Percentiles rank a stretch among this genome's conserved stretches.
These are phyloP conservation scores for Lophiostoma macrostomum DNA, from an alignment of 495 filamentous ascomycete species.

Conservation along the genomic window DNA sequence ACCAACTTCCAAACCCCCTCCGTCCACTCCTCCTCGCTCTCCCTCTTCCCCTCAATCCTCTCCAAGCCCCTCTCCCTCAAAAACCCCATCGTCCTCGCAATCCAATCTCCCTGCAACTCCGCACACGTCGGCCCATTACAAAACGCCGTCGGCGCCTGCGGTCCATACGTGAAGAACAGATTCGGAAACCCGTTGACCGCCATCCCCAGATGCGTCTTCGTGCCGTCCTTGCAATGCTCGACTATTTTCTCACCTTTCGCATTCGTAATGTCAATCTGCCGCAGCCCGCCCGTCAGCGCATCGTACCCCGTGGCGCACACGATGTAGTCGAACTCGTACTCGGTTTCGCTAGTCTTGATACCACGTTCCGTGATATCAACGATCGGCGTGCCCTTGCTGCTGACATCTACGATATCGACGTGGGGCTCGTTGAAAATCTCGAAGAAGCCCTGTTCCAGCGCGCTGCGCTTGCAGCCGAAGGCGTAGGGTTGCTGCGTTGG, in stretches of 20 bases:
- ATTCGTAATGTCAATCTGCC: slow-evolving; percentile 37
- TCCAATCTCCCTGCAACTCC: slow-evolving; percentile 20
- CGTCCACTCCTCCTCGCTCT: slow-evolving; percentile 17
- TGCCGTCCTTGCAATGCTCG: slow-evolving; percentile 35
- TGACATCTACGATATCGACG: slow-evolving; percentile 40
- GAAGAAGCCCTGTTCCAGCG: slow-evolving; percentile 41
- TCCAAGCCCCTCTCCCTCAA: slow-evolving; percentile 10
- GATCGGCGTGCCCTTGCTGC: slow-evolving; percentile 36
- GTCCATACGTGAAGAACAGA: slow-evolving; percentile 42
- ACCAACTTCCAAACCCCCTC: background rate
- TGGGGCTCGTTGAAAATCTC: slow-evolving; percentile 42
- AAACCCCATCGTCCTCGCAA: slow-evolving; percentile 5
- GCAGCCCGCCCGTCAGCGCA: slow-evolving; percentile 40
- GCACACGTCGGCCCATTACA: slow-evolving; percentile 24
- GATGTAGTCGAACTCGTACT: slow-evolving; percentile 14
- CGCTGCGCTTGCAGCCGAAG: slow-evolving; percentile 37
- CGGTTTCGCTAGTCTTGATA: slow-evolving; percentile 21
- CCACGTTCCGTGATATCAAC: slow-evolving; percentile 20
- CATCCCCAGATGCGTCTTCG: slow-evolving; percentile 37
- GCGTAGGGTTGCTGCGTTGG: slow-evolving; percentile 35
- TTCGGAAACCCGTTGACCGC: slow-evolving; percentile 38
- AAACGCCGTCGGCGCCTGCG: slow-evolving; percentile 35
- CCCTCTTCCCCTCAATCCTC: slow-evolving; percentile 11
- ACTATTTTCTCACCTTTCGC: slow-evolving; percentile 29
- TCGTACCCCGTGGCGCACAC: slow-evolving; percentile 43